Evolutionary conservation across 2,329 filamentous ascomycete species (phyloP).

Genomic region (Nectriaceae sp.): DNA sequence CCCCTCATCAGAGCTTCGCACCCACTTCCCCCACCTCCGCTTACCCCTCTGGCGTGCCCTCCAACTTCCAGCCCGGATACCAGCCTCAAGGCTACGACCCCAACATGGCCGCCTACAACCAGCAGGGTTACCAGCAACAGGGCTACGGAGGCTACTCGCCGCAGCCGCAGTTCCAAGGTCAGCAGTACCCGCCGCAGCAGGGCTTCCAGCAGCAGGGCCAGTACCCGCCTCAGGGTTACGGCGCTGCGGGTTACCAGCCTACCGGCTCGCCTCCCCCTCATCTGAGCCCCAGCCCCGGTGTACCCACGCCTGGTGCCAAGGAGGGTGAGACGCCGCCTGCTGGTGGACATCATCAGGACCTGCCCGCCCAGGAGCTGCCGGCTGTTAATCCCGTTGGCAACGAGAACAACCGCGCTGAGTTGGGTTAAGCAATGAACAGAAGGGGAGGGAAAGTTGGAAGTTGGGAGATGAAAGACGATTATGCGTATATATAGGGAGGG

Average conservation of each 20-base stretch:
- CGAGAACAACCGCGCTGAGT: constrained; percentile 36
- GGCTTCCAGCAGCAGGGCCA: constrained; percentile 23
- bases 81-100: constrained; percentile 29
- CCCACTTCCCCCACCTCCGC: constrained; percentile 24
- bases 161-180: constrained; percentile 10
- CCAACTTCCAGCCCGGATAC: constrained; percentile 23
- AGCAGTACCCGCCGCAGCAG: constrained; percentile 22
- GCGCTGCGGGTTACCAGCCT: constrained; percentile 19
- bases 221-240: constrained; percentile 25
- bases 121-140: constrained; percentile 17
- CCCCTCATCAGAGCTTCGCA: constrained; percentile 19
- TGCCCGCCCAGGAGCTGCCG: constrained; percentile 29
- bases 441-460: not conserved
- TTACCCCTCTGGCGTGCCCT: constrained; percentile 32
- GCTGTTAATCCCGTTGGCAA: constrained; percentile 31
- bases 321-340: constrained; percentile 12
- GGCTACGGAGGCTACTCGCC: constrained; percentile 24
- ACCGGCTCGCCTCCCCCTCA: constrained; percentile 30
- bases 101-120: constrained; percentile 19
- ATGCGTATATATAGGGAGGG: too few relatives aligned
- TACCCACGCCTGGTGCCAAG: constrained; percentile 11
- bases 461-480: constrained; percentile 8
- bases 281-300: constrained; percentile 32
- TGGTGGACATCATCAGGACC: constrained; percentile 10
- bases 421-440: constrained; percentile 20